phyloP scores from a whole-genome alignment of 352 stramenopile species.

The Globisporangium nodosum region DNA sequence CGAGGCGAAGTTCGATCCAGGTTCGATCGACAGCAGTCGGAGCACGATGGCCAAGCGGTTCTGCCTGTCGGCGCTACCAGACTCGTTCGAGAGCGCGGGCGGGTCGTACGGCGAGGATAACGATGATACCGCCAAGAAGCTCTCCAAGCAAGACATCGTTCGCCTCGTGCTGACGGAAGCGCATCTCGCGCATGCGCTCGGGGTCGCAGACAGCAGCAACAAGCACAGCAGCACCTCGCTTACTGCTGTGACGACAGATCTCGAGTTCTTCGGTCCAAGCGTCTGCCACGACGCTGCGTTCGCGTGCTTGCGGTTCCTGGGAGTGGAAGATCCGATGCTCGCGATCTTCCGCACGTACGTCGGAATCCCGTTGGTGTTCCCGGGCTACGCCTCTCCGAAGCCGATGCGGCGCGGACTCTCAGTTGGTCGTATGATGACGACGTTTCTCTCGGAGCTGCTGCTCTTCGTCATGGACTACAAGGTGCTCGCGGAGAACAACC shows the following conservation, averaged over 20 bases:
- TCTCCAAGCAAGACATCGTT: slow-evolving; percentile 35
- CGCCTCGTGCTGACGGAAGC: slow-evolving; percentile 34
- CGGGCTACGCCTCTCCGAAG: slow-evolving; percentile 19
- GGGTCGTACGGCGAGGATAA: slow-evolving; percentile 15
- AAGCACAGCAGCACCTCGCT: slow-evolving; percentile 9
- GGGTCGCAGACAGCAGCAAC: background rate
- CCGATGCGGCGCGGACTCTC: slow-evolving; percentile 32
- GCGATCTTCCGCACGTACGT: slow-evolving; percentile 31
- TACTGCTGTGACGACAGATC: slow-evolving; percentile 35
- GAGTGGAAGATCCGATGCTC: slow-evolving; percentile 25
- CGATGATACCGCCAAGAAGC: slow-evolving; percentile 11
- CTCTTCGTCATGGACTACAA: slow-evolving; percentile 46
- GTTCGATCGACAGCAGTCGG: slow-evolving; percentile 4
- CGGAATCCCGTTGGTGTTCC: slow-evolving; percentile 34
- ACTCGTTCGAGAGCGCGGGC: slow-evolving; percentile 12
- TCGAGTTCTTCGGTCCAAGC: slow-evolving; percentile 45
- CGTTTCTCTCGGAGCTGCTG: slow-evolving; percentile 34
- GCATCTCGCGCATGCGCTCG: slow-evolving; percentile 18
- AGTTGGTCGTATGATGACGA: slow-evolving; percentile 29
- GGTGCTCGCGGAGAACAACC: slow-evolving; percentile 17
- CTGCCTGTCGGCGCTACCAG: slow-evolving; percentile 20
- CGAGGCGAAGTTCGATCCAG: slow-evolving; percentile 2
- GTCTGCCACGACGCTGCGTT: slow-evolving; percentile 35
- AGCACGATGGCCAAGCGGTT: slow-evolving; percentile 17
- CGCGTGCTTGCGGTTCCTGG: slow-evolving; percentile 31